Evolutionary conservation across 2,329 filamentous ascomycete species (phyloP).

Genomic region (Colletotrichum abscissum): DNA sequence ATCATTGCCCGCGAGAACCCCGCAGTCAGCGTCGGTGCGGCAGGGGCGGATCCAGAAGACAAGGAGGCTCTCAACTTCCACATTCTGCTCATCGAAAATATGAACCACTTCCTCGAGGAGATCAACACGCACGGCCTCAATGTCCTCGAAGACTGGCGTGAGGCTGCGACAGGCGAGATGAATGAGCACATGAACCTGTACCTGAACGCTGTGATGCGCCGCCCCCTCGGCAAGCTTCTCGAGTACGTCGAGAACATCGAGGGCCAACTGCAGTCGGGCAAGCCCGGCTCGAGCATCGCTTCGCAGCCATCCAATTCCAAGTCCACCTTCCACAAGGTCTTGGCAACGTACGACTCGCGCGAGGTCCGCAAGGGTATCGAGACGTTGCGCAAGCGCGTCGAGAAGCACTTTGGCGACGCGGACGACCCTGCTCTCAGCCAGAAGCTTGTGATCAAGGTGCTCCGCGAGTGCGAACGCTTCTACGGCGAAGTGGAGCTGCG

Average conservation of each 20-base stretch:
- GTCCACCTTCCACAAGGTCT: constrained; percentile 85
- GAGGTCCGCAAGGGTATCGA: constrained; percentile 93
- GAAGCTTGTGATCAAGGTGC: constrained; percentile 67
- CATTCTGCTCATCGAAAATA: constrained; percentile 97
- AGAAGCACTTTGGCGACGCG: constrained; percentile 96
- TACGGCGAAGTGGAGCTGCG: constrained; percentile 72
- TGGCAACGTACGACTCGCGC: constrained; percentile 82
- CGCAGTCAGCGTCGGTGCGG: constrained; percentile 55
- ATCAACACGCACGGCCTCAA: constrained; percentile 80
- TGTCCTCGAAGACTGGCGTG: constrained; percentile 85
- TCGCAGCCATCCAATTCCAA: constrained; percentile 86
- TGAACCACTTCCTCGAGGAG: constrained; percentile 97
- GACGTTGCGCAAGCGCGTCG: constrained; percentile 87
- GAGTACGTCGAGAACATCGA: constrained; percentile 94
- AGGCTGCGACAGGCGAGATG: constrained; percentile 81
- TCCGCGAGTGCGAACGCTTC: constrained; percentile 71
- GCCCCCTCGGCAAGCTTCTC: constrained; percentile 89
- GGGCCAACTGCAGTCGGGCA: constrained; percentile 71
- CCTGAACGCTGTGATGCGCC: constrained; percentile 85
- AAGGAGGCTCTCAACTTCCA: constrained; percentile 98
- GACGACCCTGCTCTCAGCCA: constrained; percentile 77
- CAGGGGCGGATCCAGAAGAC: constrained; percentile 76
- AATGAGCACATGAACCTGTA: constrained; percentile 90
- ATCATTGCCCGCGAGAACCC: constrained; percentile 85
- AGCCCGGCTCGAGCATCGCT: constrained; percentile 74